Percentiles rank a stretch among this genome's conserved stretches.
Conservation (phyloP, 2,329 filamentous ascomycete genomes). For the Stachybotrys chlorohalonatus region DNA sequence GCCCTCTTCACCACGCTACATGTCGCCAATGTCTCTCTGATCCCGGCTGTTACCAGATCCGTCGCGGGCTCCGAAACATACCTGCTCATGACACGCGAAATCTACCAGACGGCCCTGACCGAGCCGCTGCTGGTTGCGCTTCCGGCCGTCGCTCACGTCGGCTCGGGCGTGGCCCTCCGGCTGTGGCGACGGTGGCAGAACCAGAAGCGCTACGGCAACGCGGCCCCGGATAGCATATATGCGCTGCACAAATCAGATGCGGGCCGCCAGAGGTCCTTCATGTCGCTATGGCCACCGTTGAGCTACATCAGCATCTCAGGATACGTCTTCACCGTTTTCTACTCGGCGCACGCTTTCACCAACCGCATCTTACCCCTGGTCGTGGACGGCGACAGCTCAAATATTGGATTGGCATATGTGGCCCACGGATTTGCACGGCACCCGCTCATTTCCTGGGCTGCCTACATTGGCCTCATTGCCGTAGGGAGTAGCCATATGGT, state of each 20-base stretch:
- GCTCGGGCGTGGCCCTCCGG: slow-evolving; percentile 68
- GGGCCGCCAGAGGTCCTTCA: slow-evolving; percentile 14
- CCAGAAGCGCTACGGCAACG: slow-evolving; percentile 65
- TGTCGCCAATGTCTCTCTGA: slow-evolving; percentile 70
- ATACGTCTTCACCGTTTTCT: slow-evolving; percentile 57
- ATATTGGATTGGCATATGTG: slow-evolving; percentile 75
- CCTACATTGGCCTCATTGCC: slow-evolving; percentile 60
- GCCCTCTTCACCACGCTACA: slow-evolving; percentile 69
- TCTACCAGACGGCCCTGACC: slow-evolving; percentile 76
- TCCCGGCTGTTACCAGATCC: slow-evolving; percentile 66
- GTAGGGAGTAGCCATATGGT: slow-evolving; percentile 68
- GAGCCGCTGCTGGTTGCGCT: slow-evolving; percentile 73
- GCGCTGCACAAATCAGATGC: slow-evolving; percentile 23
- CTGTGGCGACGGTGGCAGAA: slow-evolving; percentile 65
- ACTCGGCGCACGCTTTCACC: slow-evolving; percentile 63
- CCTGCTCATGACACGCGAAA: slow-evolving; percentile 80
- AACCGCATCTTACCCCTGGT: slow-evolving; percentile 69
- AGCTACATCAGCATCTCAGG: slow-evolving; percentile 65
- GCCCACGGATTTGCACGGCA: slow-evolving; percentile 75
- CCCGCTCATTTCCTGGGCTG: slow-evolving; percentile 54
- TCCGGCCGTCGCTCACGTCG: slow-evolving; percentile 67
- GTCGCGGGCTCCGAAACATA: slow-evolving; percentile 72
- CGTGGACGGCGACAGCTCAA: slow-evolving; percentile 76
- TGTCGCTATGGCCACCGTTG: slow-evolving; percentile 55
- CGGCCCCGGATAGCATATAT: slow-evolving; percentile 41